Conservation (phyloP, 106 monocot genomes). For the Hemerocallis citrina region DNA sequence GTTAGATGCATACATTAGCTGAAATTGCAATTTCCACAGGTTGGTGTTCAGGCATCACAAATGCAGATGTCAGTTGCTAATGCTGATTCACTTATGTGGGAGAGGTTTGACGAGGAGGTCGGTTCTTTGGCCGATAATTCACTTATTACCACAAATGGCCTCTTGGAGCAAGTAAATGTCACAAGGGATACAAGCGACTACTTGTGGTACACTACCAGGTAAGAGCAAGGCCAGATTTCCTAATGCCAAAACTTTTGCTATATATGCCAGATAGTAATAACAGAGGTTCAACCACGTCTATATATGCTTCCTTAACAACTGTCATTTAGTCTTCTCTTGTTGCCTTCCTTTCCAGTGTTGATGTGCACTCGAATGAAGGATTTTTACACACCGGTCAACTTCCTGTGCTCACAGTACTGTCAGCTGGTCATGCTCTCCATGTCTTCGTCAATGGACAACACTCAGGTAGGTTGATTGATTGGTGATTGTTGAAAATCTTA, state of each 20-base stretch:
- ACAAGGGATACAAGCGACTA: constrained; percentile 94
- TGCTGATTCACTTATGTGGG: constrained; percentile 61
- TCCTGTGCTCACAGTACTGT: constrained; percentile 64
- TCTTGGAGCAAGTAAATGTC: constrained; percentile 94
- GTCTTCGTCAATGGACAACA: constrained; percentile 84
- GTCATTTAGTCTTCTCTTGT: not conserved
- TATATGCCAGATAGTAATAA: too few relatives aligned
- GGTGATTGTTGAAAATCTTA: not conserved
- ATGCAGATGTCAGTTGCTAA: constrained; percentile 74
- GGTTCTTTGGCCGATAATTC: constrained; percentile 51
- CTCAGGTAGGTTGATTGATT: constrained; percentile 11
- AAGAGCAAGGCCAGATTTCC: not conserved
- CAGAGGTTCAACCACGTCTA: too few relatives aligned
- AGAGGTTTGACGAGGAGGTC: constrained; percentile 89
- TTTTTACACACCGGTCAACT: constrained; percentile 56
- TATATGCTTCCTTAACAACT: too few relatives aligned
- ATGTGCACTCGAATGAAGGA: constrained; percentile 58
- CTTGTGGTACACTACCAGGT: constrained; percentile 96
- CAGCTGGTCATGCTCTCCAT: constrained; percentile 93
- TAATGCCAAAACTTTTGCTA: not conserved
- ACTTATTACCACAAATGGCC: constrained; percentile 51
- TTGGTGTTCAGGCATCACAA: constrained; percentile 92
- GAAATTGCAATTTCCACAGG: too few relatives aligned
- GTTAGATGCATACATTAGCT: too few relatives aligned
- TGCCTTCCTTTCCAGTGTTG: constrained; percentile 54